Base-by-base conservation (phyloP, 2,329 filamentous ascomycete genomes). In the Catunica adiposa region DNA sequence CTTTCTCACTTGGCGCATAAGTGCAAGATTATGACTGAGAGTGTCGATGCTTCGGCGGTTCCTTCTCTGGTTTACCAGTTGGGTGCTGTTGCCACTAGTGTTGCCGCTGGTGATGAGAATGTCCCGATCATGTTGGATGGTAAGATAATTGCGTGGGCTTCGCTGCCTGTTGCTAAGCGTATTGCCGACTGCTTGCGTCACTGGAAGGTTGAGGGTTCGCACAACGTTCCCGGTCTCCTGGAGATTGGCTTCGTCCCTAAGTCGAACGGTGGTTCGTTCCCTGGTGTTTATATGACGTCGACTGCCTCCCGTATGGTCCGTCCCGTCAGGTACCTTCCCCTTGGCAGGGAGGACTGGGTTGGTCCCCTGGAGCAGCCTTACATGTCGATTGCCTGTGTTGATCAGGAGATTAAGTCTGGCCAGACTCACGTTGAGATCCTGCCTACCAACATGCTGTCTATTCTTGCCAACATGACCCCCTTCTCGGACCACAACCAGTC, bases 401-500 rank as follows among this genome's bases (percentile, higher is more conserved):
- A 89, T 52, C 77, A 83, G 34, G 92, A 98, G 67, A 80, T 97
- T 59, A 77, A 85, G 26, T 86, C 88, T n/a, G 88, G 88, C 51
- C 89, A 88, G 3, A 95, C 89, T 0, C 92, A 98, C 65, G 89
- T 97, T 47, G 92, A 98, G 68, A 86, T 86, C 63, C 84, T 89
- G 57, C 89, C 92, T 1, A 98, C 92, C 31, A 92, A 97, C 69
- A 97, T 98, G 61, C 79, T 98, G 25, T 97, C 90, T 6, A 97
- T 98, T 61, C 77, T 98, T 53, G 92, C 92, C 64, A 97, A 97
- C 70, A 94, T 96, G 84, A 98, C 92, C 0, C 92, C 92, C 2
- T 98, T 98, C 71, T 96, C 90, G 50, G 88, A 98, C 67, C 95
- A 95, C 72, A 98, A 98, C 70, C 92, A 98, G 69, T 96, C 89